Conservation (phyloP, 805 yeast genomes). For the Candida parachauliodes region DNA sequence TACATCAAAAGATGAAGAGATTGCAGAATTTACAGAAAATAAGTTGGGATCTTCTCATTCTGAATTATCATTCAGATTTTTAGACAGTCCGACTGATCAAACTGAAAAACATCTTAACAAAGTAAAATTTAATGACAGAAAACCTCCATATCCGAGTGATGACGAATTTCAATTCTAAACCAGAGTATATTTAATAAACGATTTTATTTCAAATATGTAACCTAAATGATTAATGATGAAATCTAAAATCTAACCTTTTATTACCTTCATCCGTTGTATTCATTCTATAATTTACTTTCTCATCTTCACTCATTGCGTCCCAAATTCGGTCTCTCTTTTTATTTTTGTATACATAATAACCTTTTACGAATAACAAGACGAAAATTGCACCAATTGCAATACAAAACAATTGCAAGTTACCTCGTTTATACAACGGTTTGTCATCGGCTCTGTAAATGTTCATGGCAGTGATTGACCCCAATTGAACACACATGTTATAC, state of each 20-base stretch:
- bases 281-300: slow-evolving; percentile 44
- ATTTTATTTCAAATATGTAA: neutral
- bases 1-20: neutral
- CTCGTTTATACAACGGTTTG: slow-evolving; percentile 55
- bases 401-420: slow-evolving; percentile 45
- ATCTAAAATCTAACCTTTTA: slow-evolving; percentile 50
- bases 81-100: neutral
- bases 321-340: slow-evolving; percentile 44
- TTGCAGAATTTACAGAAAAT: neutral
- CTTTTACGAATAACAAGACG: slow-evolving; percentile 25
- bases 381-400: slow-evolving; percentile 29
- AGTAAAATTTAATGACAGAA: neutral
- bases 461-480: slow-evolving; percentile 51
- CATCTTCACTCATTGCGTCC: slow-evolving; percentile 46
- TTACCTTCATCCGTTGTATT: slow-evolving; percentile 53
- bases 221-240: slow-evolving; percentile 19
- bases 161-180: slow-evolving; percentile 1
- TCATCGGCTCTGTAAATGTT: slow-evolving; percentile 58
- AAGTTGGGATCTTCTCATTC: neutral
- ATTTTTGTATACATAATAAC: slow-evolving; percentile 42
- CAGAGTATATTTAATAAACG: neutral
- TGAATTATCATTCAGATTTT: neutral
- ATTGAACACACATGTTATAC: slow-evolving; percentile 62
- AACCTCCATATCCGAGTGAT: neutral
- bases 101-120: too few species aligned